A percentile compares a stretch with the other conserved stretches of the same genome.
These are phyloP conservation scores for Raphanus sativus DNA, from an alignment of 345 rosid genomes.

Conservation along the genomic window DNA sequence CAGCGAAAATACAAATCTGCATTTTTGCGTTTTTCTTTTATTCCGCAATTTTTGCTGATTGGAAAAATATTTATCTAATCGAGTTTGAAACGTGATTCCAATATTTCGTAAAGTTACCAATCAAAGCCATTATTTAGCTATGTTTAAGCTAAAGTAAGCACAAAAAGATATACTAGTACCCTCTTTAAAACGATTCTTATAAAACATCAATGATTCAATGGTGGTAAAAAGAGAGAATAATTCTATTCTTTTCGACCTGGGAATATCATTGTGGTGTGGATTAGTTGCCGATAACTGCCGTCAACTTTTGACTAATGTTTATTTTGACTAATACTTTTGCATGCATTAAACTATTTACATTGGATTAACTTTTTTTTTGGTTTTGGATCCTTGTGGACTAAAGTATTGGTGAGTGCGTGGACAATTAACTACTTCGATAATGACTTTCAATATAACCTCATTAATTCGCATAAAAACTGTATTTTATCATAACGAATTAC, in stretches of 20 bases:
- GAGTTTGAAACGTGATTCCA: too few relatives aligned
- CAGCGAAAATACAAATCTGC: too few relatives aligned
- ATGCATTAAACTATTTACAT: constrained; percentile 6
- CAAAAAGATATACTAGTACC: not conserved
- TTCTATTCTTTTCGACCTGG: not conserved
- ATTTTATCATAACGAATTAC: constrained; percentile 6
- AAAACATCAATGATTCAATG: not conserved
- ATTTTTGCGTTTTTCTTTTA: too few relatives aligned
- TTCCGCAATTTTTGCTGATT: too few relatives aligned
- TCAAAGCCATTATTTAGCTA: too few relatives aligned
- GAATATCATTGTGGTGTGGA: constrained; percentile 23
- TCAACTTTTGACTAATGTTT: constrained; percentile 39
- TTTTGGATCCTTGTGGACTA: constrained; percentile 15
- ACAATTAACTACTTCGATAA: constrained; percentile 38
- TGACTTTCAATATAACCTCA: constrained; percentile 30
- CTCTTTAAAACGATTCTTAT: not conserved
- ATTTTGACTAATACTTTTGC: constrained; percentile 9
- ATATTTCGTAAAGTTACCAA: too few relatives aligned
- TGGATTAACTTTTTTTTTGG: not conserved
- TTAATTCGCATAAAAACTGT: constrained; percentile 10
- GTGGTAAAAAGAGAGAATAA: constrained; percentile 1
- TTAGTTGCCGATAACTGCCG: constrained; percentile 36
- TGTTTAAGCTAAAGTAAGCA: not conserved
- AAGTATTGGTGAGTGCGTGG: constrained; percentile 34
- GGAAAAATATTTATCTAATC: too few relatives aligned